phyloP scores from a whole-genome alignment of 2,329 filamentous ascomycete genomes.

The Paraphoma sp. region DNA sequence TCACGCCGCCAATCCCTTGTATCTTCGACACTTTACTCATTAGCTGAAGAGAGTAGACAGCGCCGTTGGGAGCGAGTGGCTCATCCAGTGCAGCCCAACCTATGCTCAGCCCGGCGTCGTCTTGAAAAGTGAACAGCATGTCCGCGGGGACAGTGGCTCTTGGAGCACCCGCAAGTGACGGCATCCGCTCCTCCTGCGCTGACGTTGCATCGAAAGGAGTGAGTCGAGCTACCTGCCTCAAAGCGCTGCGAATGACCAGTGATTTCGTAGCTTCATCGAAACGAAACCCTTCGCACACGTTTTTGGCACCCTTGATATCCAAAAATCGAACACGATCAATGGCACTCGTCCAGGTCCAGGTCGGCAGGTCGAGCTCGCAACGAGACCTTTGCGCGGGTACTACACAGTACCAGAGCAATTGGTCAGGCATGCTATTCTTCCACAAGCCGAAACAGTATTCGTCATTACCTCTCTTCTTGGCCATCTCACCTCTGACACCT shows the following conservation, averaged over 20 bases:
- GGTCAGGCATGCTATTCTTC: conserved; percentile 27
- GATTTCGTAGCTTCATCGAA: conserved; percentile 12
- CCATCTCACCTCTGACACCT: conserved; percentile 3
- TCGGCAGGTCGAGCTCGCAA: conserved; percentile 16
- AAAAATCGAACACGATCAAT: conserved; percentile 25
- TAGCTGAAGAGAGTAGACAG: conserved; percentile 15
- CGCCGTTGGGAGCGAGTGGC: not conserved
- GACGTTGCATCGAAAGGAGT: not conserved
- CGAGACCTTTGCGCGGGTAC: conserved; percentile 12
- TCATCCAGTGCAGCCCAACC: conserved; percentile 24
- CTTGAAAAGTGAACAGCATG: conserved; percentile 9
- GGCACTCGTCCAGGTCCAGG: conserved; percentile 30
- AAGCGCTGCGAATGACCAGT: conserved; percentile 11
- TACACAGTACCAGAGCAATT: conserved; percentile 26
- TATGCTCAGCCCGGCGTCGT: conserved; percentile 4
- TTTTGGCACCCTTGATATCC: conserved; percentile 23
- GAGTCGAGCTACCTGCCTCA: conserved; percentile 1
- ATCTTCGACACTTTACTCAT: not conserved
- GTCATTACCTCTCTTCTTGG: conserved; percentile 13
- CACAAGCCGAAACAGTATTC: conserved; percentile 25
- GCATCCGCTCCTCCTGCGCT: not conserved
- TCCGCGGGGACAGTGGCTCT: not conserved
- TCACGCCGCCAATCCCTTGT: not conserved
- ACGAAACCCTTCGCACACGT: conserved; percentile 15
- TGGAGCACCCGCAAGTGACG: not conserved